phyloP scores from a whole-genome alignment of 2,329 filamentous ascomycete genomes.

The Aureobasidium sp. region DNA sequence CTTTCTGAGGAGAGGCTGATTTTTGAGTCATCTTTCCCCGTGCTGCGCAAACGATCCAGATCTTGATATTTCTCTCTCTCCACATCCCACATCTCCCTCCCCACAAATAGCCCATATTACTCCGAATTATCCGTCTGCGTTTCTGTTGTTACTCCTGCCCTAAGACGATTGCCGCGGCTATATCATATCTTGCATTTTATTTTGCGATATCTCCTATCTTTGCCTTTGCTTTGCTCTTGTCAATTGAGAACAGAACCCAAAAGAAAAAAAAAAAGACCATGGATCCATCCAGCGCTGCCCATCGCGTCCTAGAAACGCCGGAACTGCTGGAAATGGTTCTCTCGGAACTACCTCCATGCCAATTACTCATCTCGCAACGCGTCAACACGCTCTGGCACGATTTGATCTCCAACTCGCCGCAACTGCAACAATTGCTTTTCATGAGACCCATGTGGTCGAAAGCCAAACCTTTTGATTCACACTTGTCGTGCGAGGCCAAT shows the following conservation, averaged over 20 bases:
- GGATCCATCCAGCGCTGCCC: not conserved
- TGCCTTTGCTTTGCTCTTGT: too few relatives aligned
- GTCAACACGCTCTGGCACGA: conserved; percentile 25
- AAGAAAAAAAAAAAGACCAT: not conserved
- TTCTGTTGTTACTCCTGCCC: not conserved
- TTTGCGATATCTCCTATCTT: too few relatives aligned
- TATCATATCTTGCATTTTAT: too few relatives aligned
- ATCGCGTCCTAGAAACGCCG: conserved; percentile 28
- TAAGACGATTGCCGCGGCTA: not conserved
- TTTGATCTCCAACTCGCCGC: conserved; percentile 24
- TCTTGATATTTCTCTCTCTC: not conserved
- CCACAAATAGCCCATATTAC: not conserved
- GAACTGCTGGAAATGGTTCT: conserved; percentile 36
- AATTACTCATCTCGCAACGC: conserved; percentile 31
- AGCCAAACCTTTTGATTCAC: conserved; percentile 22
- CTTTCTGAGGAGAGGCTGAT: not conserved
- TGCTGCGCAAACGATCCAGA: too few relatives aligned
- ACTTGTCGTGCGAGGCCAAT: conserved; percentile 17
- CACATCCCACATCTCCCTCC: not conserved
- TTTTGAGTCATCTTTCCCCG: too few relatives aligned
- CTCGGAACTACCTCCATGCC: conserved; percentile 25
- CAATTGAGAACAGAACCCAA: too few relatives aligned
- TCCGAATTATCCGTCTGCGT: not conserved
- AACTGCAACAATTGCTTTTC: conserved; percentile 30
- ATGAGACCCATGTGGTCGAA: conserved; percentile 29